phyloP scores from a whole-genome alignment of 2,329 filamentous ascomycete species.

The Alternaria arbusti region DNA sequence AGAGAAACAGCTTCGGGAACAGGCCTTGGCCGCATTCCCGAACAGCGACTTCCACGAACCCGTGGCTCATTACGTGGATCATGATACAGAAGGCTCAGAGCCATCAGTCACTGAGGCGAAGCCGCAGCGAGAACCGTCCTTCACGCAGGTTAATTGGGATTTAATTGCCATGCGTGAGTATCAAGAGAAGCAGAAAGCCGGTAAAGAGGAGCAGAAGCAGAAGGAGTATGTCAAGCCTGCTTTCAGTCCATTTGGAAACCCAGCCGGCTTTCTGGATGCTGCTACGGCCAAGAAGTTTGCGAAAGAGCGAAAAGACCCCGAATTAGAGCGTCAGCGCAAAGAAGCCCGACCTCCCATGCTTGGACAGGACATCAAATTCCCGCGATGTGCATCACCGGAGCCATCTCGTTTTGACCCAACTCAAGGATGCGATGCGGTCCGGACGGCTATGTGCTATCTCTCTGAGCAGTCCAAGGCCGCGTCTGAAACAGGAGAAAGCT shows the following conservation, averaged over 20 bases:
- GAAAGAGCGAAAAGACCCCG: conserved; percentile 45
- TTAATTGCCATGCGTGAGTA: conserved; percentile 82
- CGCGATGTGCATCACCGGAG: conserved; percentile 81
- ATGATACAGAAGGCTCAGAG: conserved; percentile 57
- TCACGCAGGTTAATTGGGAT: conserved; percentile 72
- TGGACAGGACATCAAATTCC: conserved; percentile 79
- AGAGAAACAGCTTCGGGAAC: conserved; percentile 79
- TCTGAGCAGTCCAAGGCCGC: conserved; percentile 56
- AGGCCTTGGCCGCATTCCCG: conserved; percentile 77
- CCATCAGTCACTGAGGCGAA: conserved; percentile 20
- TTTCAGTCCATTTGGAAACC: conserved; percentile 49
- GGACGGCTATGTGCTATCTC: conserved; percentile 57
- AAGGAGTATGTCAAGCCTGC: conserved; percentile 24
- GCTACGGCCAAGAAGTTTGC: conserved; percentile 34
- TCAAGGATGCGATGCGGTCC: conserved; percentile 62
- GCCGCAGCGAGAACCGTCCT: conserved; percentile 65
- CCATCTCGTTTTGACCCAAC: conserved; percentile 83
- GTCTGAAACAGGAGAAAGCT: conserved; percentile 56
- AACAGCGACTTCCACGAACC: conserved; percentile 72
- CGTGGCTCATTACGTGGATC: conserved; percentile 73
- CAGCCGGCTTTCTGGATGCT: conserved; percentile 37
- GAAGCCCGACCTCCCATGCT: conserved; percentile 82
- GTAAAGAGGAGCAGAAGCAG: conserved; percentile 29
- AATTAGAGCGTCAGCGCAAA: conserved; percentile 63
- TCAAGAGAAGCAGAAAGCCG: conserved; percentile 64